phyloP scores from a whole-genome alignment of 768 basidiomycete genomes.

The Termitomyces sp. region DNA sequence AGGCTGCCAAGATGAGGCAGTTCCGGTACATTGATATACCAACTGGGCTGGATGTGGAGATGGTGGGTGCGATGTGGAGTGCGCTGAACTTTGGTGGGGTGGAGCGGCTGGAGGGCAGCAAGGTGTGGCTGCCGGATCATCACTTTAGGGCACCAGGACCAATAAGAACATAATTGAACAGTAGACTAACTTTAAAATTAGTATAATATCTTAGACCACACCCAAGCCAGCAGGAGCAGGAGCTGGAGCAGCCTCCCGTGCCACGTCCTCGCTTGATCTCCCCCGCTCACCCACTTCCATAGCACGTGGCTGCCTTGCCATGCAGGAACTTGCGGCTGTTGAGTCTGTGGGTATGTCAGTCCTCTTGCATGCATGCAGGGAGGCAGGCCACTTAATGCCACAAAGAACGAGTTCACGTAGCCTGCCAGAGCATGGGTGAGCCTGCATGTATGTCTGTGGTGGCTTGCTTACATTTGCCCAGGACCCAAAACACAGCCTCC shows the following conservation, averaged over 20 bases:
- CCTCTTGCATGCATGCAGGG: not conserved
- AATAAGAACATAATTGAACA: too few relatives aligned
- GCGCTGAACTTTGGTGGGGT: conserved; percentile 38
- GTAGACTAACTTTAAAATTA: too few relatives aligned
- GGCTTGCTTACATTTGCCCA: conserved; percentile 51
- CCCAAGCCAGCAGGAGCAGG: too few relatives aligned
- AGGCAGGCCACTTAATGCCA: conserved; percentile 37
- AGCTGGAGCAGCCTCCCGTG: too few relatives aligned
- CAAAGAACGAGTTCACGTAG: conserved; percentile 49
- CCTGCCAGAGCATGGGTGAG: conserved; percentile 28
- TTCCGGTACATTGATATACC: conserved; percentile 47
- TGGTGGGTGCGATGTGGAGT: conserved; percentile 45
- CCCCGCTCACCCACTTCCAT: conserved; percentile 20
- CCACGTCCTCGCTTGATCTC: conserved; percentile 4
- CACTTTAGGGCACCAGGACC: conserved; percentile 32
- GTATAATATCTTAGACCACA: conserved; percentile 9
- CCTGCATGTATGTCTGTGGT: too few relatives aligned
- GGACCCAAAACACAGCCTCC: conserved; percentile 48
- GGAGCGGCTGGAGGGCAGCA: conserved; percentile 12
- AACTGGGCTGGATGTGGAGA: conserved; percentile 37
- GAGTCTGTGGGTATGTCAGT: conserved; percentile 24
- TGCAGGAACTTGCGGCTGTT: conserved; percentile 47
- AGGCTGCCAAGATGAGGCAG: conserved; percentile 36
- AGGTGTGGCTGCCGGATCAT: conserved; percentile 24
- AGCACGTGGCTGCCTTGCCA: conserved; percentile 34